Evolutionary conservation across 345 rosid genomes (phyloP).

Genomic region (Eucalyptus guilfoylei): DNA sequence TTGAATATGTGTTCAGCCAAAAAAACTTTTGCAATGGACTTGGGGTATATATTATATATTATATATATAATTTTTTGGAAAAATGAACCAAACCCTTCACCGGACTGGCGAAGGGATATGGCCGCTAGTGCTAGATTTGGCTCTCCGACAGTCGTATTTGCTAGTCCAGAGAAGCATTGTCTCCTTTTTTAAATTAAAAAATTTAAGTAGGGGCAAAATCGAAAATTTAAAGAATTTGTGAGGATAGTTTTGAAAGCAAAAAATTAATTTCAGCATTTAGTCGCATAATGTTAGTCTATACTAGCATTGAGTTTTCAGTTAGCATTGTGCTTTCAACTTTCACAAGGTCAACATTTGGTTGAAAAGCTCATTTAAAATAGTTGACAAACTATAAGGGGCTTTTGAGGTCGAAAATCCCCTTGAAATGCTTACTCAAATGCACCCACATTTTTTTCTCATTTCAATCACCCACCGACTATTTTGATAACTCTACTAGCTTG

Average conservation of each 20-base stretch:
- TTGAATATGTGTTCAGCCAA: neutral
- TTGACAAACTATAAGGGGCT: accelerated
- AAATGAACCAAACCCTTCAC: accelerated
- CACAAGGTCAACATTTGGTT: accelerated
- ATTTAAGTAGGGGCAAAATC: accelerated
- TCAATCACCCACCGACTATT: accelerated
- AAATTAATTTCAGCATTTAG: too few relatives aligned
- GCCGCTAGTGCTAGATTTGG: accelerated
- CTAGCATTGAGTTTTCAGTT: too few relatives aligned
- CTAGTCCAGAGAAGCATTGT: accelerated
- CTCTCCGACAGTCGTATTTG: accelerated
- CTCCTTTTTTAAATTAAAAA: too few relatives aligned
- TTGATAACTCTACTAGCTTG: neutral
- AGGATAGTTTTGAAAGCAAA: too few relatives aligned
- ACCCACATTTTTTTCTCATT: neutral
- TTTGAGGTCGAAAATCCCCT: too few relatives aligned
- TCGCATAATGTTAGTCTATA: too few relatives aligned
- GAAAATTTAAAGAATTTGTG: too few relatives aligned
- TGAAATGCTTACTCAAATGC: accelerated
- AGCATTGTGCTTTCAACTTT: accelerated
- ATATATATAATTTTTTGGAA: too few relatives aligned
- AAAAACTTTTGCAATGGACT: neutral
- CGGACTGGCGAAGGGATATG: accelerated
- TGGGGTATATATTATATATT: too few relatives aligned
- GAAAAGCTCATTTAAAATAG: too few relatives aligned